Evolutionary conservation across 1,284 basidiomycete species (phyloP), one percentile per base, ranked within the genome.

Genomic region (Ustilago loliicola): DNA sequence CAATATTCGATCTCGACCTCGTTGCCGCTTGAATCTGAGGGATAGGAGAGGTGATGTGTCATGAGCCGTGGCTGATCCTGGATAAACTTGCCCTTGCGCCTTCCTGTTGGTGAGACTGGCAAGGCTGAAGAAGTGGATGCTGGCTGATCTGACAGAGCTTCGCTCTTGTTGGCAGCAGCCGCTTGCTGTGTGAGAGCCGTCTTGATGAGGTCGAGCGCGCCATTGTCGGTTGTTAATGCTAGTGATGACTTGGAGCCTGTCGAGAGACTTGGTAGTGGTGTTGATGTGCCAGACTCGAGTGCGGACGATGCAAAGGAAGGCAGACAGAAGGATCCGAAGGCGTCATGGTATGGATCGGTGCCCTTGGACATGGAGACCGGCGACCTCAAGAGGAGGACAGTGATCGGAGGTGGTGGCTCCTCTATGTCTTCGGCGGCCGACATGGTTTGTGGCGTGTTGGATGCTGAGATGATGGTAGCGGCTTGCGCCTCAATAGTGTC

Each of bases 281-380:
- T 82, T 6, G 83, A 80, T 25, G 81, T 61, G 34, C 83, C 82
- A 2, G 82, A 81, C 27, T 85, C 83, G 53, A 85, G 68, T 3
- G 83, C 83, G n/a, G 79, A 80, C 8, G 79, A 62, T 10, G 81
- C 80, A 42, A 82, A 85, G 1, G 82, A 85, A 0, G 84, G 83
- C 4, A 85, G 65, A 58, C 84, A 85, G 58, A 86, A 85, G 3
- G 82, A 66, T 3, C 84, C 84, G 60, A 86, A 86, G 45, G 79
- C 76, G 60, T 86, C 83, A 52, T 86, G 84, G 42, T 84, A 86
- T 1, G 84, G 80, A 65, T 86, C 84, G 10, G 84, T 86, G 52
- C 84, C 84, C 36, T 81, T 73, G n/a, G 68, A 55, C 56, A 83
- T 69, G 27, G 83, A 70, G 10, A 85, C 74, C 7, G 84, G 83